Conservation (phyloP, 2,329 filamentous ascomycete species). For the Achaetomium macrosporum region DNA sequence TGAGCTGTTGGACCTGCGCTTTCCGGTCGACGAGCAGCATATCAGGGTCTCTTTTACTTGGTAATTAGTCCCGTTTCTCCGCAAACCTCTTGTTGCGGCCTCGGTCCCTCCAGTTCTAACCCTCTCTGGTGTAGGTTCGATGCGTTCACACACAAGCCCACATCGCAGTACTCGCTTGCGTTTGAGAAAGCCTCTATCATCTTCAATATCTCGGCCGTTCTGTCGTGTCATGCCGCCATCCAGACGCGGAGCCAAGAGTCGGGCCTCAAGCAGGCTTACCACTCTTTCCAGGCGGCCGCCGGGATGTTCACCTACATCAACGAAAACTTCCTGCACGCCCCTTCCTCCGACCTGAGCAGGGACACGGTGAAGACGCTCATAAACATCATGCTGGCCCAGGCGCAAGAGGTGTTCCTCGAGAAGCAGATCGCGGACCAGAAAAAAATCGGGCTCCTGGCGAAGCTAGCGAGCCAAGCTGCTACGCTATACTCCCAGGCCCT, state of each 20-base stretch:
- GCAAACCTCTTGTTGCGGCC: neutral
- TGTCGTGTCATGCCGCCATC: constrained; percentile 90
- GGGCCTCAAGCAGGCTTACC: constrained; percentile 92
- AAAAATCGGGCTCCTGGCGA: constrained; percentile 85
- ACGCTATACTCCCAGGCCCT: constrained; percentile 82
- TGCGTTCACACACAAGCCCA: constrained; percentile 98
- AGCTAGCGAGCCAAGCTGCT: constrained; percentile 84
- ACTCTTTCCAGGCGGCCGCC: constrained; percentile 95
- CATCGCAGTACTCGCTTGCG: constrained; percentile 89
- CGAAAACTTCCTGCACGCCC: constrained; percentile 96
- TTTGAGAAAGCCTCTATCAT: constrained; percentile 99
- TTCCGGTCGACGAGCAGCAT: constrained; percentile 96
- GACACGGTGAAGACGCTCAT: constrained; percentile 96
- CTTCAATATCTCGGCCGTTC: constrained; percentile 96
- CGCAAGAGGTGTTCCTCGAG: constrained; percentile 94
- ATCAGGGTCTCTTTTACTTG: constrained; percentile 99
- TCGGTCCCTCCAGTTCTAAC: constrained; percentile 16
- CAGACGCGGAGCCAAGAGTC: constrained; percentile 90
- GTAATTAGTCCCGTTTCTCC: constrained; percentile 44
- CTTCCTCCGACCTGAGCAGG: constrained; percentile 89
- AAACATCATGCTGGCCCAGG: constrained; percentile 86
- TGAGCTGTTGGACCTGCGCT: constrained; percentile 86
- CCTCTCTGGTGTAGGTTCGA: constrained; percentile 67
- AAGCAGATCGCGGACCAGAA: constrained; percentile 92
- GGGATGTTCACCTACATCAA: constrained; percentile 99